Base-by-base conservation (phyloP, 352 stramenopile genomes). In the Globisporangium emineosum region DNA sequence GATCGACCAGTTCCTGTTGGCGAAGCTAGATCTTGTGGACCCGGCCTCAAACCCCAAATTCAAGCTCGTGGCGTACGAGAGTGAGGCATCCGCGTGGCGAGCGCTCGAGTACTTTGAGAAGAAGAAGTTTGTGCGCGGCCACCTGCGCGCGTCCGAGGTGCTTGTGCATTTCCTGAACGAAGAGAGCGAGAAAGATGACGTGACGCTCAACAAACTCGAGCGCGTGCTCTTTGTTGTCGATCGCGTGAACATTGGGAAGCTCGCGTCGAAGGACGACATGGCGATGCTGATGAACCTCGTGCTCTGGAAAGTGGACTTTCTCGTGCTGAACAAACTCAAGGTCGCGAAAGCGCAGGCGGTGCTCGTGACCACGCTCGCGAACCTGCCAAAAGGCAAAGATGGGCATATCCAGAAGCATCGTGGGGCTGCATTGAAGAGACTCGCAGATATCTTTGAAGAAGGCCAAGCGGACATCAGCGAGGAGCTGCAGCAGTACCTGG, bases 41-140 rank as follows among this genome's bases (percentile, higher is more conserved):
- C 71, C 71, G 23, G 68, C 61, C 23, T 50, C 42, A 25, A 68
- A 68, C 35, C 32, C 62, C 5, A 67, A 51, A 42, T 68, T 71
- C 29, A 54, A 61, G 45, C 49, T 64, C 23, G 43, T 58, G 7
- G 21, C 27, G 30, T 66, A 62, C 32, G 43, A 73, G 21, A 57
- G 66, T 19, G 45, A 69, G 25, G 25, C 68, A 4, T 73, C 83
- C 51, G 68, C 88, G 27, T 77, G 68, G 67, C 60, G 64, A 19
- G 67, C 61, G 17, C 68, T 81, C n/a, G 68, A 79, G 27, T 81
- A 83, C 60, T 90, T 90, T 65, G 70, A 75, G n/a, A 60, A 67
- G 17, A 86, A 83, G 56, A 73, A 67, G 6, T 59, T 67, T 15
- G 64, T 85, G 29, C 77, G 66, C 25, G 76, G 79, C 9, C 72